Conservation (phyloP, 441 rosid genomes). For the Adansonia madagascariensis region DNA sequence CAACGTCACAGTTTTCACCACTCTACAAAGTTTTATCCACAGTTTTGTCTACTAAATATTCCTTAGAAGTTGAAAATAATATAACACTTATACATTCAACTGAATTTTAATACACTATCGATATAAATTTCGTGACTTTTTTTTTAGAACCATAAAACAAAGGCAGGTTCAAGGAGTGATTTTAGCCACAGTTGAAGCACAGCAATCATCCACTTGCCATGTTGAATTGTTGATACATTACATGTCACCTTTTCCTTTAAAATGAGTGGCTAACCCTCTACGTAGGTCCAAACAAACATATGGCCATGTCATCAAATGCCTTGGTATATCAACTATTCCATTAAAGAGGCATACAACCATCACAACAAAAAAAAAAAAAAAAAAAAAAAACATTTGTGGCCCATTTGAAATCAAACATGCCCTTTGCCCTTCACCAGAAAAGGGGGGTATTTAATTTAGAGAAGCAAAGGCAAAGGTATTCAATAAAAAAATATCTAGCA, state of each 20-base stretch:
- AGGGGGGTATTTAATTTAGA: background rate
- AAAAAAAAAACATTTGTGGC: too few relatives aligned
- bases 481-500: background rate
- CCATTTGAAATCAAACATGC: background rate
- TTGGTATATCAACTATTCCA: background rate
- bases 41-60: too few relatives aligned
- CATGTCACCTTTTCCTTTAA: constrained; percentile 22
- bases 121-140: too few relatives aligned
- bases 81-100: too few relatives aligned
- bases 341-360: background rate
- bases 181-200: background rate
- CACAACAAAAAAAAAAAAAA: too few relatives aligned
- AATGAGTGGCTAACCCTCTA: constrained; percentile 31
- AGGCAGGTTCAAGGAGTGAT: background rate
- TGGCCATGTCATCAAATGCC: constrained; percentile 42
- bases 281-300: constrained; percentile 36
- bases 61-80: too few relatives aligned
- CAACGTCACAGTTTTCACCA: too few relatives aligned
- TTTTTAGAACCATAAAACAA: too few relatives aligned
- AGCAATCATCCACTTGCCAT: constrained; percentile 29
- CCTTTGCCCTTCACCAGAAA: background rate
- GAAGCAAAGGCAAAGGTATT: background rate
- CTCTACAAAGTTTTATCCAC: too few relatives aligned
- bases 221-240: constrained; percentile 17
- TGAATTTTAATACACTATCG: too few relatives aligned